phyloP scores from a whole-genome alignment of 495 filamentous ascomycete species.

The Elaphomyces granulatus region DNA sequence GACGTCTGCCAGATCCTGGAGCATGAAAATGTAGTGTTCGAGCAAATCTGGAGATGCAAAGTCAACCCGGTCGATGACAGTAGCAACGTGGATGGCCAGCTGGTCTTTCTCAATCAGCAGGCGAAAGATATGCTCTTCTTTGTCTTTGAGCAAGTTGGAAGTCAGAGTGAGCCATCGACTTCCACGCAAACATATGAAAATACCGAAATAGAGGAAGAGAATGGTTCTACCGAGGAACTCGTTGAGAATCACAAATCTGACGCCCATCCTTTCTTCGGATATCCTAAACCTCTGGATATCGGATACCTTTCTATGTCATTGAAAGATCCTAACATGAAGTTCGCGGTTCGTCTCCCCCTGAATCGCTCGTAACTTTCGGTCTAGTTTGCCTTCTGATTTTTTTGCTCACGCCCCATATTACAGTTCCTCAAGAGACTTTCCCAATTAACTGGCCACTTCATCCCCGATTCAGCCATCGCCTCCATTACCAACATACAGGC shows the following conservation, averaged over 20 bases:
- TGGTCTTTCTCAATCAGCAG: constrained; percentile 21
- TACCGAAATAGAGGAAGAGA: neutral
- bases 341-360: constrained; percentile 46
- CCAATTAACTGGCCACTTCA: constrained; percentile 57
- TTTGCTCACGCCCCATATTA: constrained; percentile 7
- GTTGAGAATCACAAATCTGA: constrained; percentile 4
- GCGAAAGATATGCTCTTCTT: constrained; percentile 20
- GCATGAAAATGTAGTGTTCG: constrained; percentile 18
- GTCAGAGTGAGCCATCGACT: constrained; percentile 5
- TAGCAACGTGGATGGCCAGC: constrained; percentile 9
- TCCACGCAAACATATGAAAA: constrained; percentile 4
- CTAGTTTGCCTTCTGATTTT: neutral
- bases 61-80: constrained; percentile 9
- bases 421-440: constrained; percentile 65
- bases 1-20: constrained; percentile 17
- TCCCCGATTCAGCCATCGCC: constrained; percentile 52
- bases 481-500: constrained; percentile 36
- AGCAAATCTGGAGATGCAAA: constrained; percentile 16
- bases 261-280: constrained; percentile 7
- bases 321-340: constrained; percentile 46
- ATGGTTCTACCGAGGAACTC: constrained; percentile 3
- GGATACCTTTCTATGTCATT: constrained; percentile 32
- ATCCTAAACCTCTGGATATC: constrained; percentile 10
- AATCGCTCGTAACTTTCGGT: neutral
- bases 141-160: constrained; percentile 28